Evolutionary conservation across 2,329 filamentous ascomycete species (phyloP).

Genomic region (Thyridium curvatum): DNA sequence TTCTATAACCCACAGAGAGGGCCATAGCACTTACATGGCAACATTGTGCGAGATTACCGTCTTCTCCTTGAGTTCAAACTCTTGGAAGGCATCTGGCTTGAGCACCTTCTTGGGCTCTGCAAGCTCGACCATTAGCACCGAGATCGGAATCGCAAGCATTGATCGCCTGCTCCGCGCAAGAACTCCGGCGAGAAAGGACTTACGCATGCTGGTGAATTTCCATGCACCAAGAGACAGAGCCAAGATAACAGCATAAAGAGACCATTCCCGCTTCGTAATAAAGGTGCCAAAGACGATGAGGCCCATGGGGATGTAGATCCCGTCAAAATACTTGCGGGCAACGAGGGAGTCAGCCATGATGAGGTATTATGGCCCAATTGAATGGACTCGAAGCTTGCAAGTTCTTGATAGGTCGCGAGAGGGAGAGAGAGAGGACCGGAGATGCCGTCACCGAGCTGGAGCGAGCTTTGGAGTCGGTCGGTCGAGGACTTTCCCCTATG

Average conservation of each 20-base stretch:
- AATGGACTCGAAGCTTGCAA: not conserved
- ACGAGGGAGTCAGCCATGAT: slow-evolving; percentile 36
- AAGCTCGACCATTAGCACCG: not conserved
- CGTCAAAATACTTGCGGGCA: slow-evolving; percentile 64
- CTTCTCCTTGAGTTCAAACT: slow-evolving; percentile 92
- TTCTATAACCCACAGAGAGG: not conserved
- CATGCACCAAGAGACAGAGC: slow-evolving; percentile 60
- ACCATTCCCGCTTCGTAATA: slow-evolving; percentile 74
- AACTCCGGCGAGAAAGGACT: slow-evolving; percentile 31
- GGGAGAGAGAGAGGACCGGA: not conserved
- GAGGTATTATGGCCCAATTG: slow-evolving; percentile 2
- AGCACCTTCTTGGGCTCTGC: slow-evolving; percentile 74
- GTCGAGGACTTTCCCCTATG: no score
- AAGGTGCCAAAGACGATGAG: slow-evolving; percentile 70
- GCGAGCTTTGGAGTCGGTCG: no score
- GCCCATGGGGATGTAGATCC: slow-evolving; percentile 76
- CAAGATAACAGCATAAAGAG: slow-evolving; percentile 62
- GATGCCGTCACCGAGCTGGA: no score
- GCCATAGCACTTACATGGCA: slow-evolving; percentile 62
- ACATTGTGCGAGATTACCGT: slow-evolving; percentile 96
- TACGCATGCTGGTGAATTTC: slow-evolving; percentile 69
- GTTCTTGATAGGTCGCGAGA: slow-evolving; percentile 1
- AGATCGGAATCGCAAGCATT: slow-evolving; percentile 1
- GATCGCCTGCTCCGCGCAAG: not conserved
- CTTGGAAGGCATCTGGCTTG: slow-evolving; percentile 81